phyloP scores from a whole-genome alignment of 805 yeast species.

The Diddensiella caesifluorescens region DNA sequence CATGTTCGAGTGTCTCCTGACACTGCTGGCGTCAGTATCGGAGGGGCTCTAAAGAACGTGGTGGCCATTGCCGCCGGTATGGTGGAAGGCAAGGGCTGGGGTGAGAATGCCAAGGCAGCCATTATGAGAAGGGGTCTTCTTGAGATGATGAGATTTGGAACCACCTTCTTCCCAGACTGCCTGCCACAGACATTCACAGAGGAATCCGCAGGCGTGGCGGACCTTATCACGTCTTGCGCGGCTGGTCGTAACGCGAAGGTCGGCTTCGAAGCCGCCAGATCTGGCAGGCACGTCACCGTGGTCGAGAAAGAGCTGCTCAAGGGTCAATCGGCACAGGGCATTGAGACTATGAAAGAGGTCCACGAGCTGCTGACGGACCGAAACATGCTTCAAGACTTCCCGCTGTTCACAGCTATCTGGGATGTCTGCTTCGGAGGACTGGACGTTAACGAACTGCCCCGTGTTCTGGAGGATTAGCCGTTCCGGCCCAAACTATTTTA shows the following conservation, averaged over 20 bases:
- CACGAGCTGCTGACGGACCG: conserved; percentile 66
- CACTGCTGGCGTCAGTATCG: conserved; percentile 92
- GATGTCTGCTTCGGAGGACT: conserved; percentile 73
- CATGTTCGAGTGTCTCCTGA: conserved; percentile 90
- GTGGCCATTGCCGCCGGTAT: conserved; percentile 96
- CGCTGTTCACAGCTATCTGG: conserved; percentile 74
- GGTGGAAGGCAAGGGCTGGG: conserved; percentile 98
- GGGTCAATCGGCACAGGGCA: conserved; percentile 97
- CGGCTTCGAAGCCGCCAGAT: conserved; percentile 72
- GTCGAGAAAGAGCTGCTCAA: conserved; percentile 82
- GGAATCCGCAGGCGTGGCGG: conserved; percentile 98
- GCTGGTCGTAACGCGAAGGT: conserved; percentile 97
- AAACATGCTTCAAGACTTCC: conserved; percentile 62
- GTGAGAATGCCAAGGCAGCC: conserved; percentile 97
- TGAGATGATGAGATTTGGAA: conserved; percentile 85
- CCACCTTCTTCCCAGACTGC: conserved; percentile 71
- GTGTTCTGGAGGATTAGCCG: conserved; percentile 19
- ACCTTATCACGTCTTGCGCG: conserved; percentile 92
- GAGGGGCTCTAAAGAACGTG: conserved; percentile 95
- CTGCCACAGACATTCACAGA: conserved; percentile 77
- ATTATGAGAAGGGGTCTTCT: conserved; percentile 92
- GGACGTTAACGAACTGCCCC: conserved; percentile 71
- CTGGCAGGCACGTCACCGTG: conserved; percentile 69
- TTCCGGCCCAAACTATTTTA: no score
- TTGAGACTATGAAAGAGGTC: conserved; percentile 85